phyloP scores from a whole-genome alignment of 306 rosid genomes.

The Hippophae rhamnoides region DNA sequence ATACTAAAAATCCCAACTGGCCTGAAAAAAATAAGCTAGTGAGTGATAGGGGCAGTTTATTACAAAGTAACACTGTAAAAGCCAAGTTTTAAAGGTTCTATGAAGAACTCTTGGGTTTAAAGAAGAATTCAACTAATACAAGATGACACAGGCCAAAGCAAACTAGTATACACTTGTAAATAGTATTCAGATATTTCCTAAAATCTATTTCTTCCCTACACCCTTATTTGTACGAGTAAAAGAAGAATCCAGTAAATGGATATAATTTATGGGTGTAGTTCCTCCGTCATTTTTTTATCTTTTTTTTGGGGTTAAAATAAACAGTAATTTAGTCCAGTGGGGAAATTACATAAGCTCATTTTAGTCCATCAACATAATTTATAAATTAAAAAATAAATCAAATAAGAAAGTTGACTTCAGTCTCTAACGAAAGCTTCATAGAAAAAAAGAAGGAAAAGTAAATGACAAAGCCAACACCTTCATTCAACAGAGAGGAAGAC shows the following conservation, averaged over 20 bases:
- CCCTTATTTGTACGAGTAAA: constrained; percentile 23
- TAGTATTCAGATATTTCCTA: constrained; percentile 22
- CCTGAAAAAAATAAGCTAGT: no score
- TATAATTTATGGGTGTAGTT: constrained; percentile 9
- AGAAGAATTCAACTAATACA: background rate
- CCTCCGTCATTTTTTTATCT: constrained; percentile 4
- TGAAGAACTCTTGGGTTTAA: background rate
- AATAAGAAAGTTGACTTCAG: no score
- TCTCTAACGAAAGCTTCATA: no score
- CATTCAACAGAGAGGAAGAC: no score
- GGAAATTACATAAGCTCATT: no score
- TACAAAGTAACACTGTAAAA: background rate
- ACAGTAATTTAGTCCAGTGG: no score
- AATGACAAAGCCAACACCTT: no score
- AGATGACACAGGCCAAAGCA: background rate
- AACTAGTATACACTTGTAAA: constrained; percentile 14
- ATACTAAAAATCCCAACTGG: no score
- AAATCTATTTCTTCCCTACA: constrained; percentile 19
- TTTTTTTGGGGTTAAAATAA: constrained; percentile 4
- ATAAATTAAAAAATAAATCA: no score
- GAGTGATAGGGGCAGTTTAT: no score
- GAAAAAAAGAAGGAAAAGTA: no score
- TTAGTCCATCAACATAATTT: no score
- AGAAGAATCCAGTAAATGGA: constrained; percentile 70
- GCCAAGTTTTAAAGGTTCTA: background rate